Evolutionary conservation across 2,329 filamentous ascomycete species (phyloP).

Genomic region (Juglanconis juglandina): DNA sequence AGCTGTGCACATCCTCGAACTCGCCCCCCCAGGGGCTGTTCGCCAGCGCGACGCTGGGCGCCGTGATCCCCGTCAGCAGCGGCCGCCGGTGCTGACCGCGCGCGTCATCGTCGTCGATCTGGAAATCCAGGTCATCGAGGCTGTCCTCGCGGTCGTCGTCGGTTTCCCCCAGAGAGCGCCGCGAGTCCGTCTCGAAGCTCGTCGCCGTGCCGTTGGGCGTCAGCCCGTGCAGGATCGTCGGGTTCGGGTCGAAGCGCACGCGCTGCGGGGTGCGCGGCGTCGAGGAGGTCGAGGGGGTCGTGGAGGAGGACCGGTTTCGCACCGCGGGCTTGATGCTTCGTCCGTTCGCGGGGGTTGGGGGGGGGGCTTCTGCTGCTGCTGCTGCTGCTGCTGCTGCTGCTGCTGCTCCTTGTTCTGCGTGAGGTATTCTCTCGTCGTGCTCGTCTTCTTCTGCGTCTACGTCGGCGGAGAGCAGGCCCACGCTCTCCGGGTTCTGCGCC

Average conservation of each 20-base stretch:
- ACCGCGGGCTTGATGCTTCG: slow-evolving; percentile 21
- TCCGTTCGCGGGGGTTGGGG: slow-evolving; percentile 5
- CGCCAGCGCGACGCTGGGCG: slow-evolving; percentile 70
- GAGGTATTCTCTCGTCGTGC: slow-evolving; percentile 2
- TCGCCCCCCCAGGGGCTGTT: slow-evolving; percentile 43
- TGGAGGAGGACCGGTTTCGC: background rate
- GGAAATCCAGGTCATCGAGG: slow-evolving; percentile 29
- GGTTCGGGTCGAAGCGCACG: slow-evolving; percentile 67
- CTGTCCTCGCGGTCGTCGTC: slow-evolving; percentile 20
- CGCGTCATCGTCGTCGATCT: slow-evolving; percentile 29
- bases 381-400: slow-evolving; percentile 12
- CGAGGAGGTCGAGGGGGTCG: slow-evolving; percentile 17
- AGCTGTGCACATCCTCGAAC: slow-evolving; percentile 41
- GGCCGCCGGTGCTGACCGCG: slow-evolving; percentile 58
- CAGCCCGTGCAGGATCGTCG: slow-evolving; percentile 33
- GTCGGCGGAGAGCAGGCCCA: slow-evolving; percentile 25
- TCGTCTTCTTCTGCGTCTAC: slow-evolving; percentile 16
- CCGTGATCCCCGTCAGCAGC: slow-evolving; percentile 78
- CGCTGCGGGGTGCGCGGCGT: slow-evolving; percentile 65
- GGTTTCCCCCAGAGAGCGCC: slow-evolving; percentile 1
- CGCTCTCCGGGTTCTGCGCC: slow-evolving; percentile 20
- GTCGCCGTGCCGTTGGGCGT: slow-evolving; percentile 18
- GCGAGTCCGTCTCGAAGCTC: slow-evolving; percentile 12
- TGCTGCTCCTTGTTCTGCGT: slow-evolving; percentile 1
- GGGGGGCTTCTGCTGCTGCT: slow-evolving; percentile 5